These are phyloP conservation scores for Silene uniflora DNA, from an alignment of 148 eudicot genomes.

Conservation along the genomic window DNA sequence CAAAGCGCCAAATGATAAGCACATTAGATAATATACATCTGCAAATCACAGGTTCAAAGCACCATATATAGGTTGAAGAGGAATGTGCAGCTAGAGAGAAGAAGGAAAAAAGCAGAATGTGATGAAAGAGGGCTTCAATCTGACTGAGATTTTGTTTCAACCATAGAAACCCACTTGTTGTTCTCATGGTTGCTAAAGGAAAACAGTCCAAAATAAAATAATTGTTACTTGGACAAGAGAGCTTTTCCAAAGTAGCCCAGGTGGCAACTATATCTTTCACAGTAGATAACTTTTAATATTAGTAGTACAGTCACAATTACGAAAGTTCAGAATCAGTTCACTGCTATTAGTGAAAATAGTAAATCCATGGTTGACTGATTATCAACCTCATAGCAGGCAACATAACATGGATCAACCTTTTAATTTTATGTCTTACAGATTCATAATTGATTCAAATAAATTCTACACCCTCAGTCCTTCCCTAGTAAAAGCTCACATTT, in stretches of 20 bases:
- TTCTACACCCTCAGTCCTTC: no score
- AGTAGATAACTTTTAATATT: no score
- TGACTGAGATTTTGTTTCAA: not conserved
- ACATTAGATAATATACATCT: constrained; percentile 20
- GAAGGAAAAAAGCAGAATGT: not conserved
- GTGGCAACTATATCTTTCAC: not conserved
- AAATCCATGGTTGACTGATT: no score
- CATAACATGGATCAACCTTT: no score
- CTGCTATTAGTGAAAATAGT: no score
- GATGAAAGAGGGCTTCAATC: not conserved
- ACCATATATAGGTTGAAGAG: not conserved
- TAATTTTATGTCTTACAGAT: no score
- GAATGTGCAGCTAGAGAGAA: not conserved
- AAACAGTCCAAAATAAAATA: not conserved
- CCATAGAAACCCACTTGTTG: no score
- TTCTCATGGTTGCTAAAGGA: not conserved
- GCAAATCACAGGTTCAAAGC: not conserved
- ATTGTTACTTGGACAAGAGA: not conserved
- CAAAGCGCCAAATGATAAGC: constrained; percentile 23
- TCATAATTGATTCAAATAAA: no score
- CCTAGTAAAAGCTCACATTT: no score
- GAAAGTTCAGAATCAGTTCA: not conserved
- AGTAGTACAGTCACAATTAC: no score
- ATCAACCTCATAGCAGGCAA: no score
- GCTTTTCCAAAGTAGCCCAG: not conserved